phyloP scores from a whole-genome alignment of 2,329 filamentous ascomycete genomes.

The Fusarium oxysporum region DNA sequence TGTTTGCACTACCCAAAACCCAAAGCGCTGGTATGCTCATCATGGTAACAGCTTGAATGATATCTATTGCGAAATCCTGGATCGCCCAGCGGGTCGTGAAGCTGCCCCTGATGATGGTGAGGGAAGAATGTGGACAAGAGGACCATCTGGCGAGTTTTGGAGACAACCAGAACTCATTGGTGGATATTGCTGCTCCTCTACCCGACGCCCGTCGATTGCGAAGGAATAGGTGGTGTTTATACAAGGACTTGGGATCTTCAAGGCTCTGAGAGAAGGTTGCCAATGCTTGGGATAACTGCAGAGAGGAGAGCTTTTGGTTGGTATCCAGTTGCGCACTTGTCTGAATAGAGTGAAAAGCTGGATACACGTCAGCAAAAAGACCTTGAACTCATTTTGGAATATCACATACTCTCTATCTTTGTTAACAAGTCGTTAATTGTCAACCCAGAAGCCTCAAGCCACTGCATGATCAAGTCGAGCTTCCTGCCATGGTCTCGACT shows the following conservation, averaged over 20 bases:
- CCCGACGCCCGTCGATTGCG: neutral
- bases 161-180: conserved; percentile 24
- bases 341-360: neutral
- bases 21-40: neutral
- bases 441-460: neutral
- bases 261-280: neutral
- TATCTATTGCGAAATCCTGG: conserved; percentile 1
- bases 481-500: neutral
- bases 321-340: conserved; percentile 8
- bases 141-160: neutral
- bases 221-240: neutral
- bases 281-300: conserved; percentile 1
- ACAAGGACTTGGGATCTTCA: neutral
- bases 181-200: fast-evolving
- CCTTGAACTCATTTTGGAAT: fast-evolving
- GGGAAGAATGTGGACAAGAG: neutral
- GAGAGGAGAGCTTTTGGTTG: conserved; percentile 5
- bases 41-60: neutral
- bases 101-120: neutral
- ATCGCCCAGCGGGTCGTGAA: neutral
- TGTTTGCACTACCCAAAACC: neutral
- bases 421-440: conserved; percentile 1
- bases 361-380: fast-evolving
- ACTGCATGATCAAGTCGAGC: neutral
- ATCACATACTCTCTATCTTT: neutral